Conservation (phyloP, 2,329 filamentous ascomycete species). For the Botrytis galanthina region DNA sequence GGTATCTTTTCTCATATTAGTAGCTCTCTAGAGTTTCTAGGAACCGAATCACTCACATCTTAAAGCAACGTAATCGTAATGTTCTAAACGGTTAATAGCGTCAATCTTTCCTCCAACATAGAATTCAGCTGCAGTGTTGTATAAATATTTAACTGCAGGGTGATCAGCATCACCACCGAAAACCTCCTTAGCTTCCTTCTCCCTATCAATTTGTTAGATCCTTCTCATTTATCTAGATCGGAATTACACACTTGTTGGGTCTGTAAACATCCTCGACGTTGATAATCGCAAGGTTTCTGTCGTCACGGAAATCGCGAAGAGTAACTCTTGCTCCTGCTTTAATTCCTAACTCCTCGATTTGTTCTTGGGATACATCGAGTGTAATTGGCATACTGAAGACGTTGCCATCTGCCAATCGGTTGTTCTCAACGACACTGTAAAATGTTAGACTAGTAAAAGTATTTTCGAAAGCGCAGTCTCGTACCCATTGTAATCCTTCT, state of each 20-base stretch:
- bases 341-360: slow-evolving; percentile 71
- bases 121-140: slow-evolving; percentile 75
- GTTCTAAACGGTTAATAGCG: slow-evolving; percentile 89
- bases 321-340: slow-evolving; percentile 80
- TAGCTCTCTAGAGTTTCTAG: neutral
- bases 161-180: slow-evolving; percentile 91
- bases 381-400: slow-evolving; percentile 98
- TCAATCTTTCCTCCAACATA: slow-evolving; percentile 97
- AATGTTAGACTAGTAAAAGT: slow-evolving; percentile 37
- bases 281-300: slow-evolving; percentile 92
- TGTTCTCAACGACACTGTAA: slow-evolving; percentile 77
- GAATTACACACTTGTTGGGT: slow-evolving; percentile 77
- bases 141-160: slow-evolving; percentile 88
- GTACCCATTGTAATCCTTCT: slow-evolving; percentile 94
- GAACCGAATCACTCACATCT: slow-evolving; percentile 64
- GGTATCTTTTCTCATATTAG: slow-evolving; percentile 58
- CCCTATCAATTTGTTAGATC: slow-evolving; percentile 49
- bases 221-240: neutral
- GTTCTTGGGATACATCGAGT: slow-evolving; percentile 75
- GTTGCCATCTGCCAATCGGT: slow-evolving; percentile 81
- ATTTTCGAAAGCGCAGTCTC: slow-evolving; percentile 34
- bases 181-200: slow-evolving; percentile 87
- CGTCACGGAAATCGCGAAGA: slow-evolving; percentile 92
- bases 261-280: slow-evolving; percentile 94
- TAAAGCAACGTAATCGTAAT: slow-evolving; percentile 98